Conservation (phyloP, 352 stramenopile genomes). For the Phytophthora foliorum region DNA sequence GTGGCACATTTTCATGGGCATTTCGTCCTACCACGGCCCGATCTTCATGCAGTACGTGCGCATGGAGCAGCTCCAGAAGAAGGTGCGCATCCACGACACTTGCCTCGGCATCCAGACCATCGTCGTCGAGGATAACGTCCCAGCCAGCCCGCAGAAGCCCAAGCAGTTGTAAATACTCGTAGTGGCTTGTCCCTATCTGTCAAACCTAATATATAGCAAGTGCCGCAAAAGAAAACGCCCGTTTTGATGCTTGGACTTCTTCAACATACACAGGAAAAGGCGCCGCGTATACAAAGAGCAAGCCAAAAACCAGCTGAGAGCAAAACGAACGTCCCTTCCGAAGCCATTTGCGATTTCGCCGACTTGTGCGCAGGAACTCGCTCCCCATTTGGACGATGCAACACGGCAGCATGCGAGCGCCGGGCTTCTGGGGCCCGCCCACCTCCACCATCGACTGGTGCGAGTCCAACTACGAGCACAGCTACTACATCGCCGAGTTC, state of each 20-base stretch:
- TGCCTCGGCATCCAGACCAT: conserved; percentile 77
- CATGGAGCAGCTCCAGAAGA: conserved; percentile 78
- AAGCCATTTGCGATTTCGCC: conserved; percentile 16
- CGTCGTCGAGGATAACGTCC: conserved; percentile 47
- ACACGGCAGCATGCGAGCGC: neutral
- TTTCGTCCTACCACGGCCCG: conserved; percentile 67
- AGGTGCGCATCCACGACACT: conserved; percentile 59
- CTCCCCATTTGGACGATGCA: neutral
- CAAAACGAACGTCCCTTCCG: conserved; percentile 13
- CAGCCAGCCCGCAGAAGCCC: conserved; percentile 39
- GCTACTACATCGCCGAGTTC: conserved; percentile 87
- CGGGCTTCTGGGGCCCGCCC: conserved; percentile 72
- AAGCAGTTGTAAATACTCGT: conserved; percentile 47
- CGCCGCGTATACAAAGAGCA: neutral
- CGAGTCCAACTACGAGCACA: conserved; percentile 86
- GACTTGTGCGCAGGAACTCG: neutral
- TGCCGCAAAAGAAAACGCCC: too few species aligned
- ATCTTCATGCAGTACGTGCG: conserved; percentile 91
- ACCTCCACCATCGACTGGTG: conserved; percentile 91
- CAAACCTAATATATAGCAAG: neutral
- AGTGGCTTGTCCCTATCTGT: too few species aligned
- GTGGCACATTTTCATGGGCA: conserved; percentile 23
- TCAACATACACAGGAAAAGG: conserved; percentile 1
- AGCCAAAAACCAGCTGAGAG: conserved; percentile 5
- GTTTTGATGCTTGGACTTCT: too few species aligned